Percentiles rank a stretch among this genome's conserved stretches.
These are phyloP conservation scores for Obelidium mucronatum DNA, from an alignment of 192 early-diverging fungal species.

Conservation along the genomic window DNA sequence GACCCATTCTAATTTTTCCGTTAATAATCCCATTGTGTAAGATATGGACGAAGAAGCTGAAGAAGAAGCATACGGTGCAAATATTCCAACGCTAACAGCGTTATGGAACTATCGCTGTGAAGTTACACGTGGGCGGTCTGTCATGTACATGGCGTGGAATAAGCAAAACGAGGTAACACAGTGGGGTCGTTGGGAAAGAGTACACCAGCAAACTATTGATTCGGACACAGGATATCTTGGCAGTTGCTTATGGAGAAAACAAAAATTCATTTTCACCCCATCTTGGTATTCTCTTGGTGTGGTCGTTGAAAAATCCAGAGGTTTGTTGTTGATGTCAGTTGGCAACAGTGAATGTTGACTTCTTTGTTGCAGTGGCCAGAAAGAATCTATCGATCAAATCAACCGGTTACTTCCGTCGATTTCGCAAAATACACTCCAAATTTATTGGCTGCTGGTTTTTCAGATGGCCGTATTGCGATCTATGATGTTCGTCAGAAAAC, in stretches of 20 bases:
- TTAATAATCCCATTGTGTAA: no score
- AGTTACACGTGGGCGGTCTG: constrained; percentile 56
- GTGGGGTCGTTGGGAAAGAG: not conserved
- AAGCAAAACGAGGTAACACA: constrained; percentile 61
- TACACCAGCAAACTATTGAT: not conserved
- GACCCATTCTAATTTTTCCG: not conserved
- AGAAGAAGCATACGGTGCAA: constrained; percentile 33
- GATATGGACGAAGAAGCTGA: constrained; percentile 34
- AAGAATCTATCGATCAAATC: constrained; percentile 52
- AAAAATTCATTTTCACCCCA: constrained; percentile 37
- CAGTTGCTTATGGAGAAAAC: constrained; percentile 62
- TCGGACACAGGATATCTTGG: constrained; percentile 64
- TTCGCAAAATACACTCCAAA: constrained; percentile 60
- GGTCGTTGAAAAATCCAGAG: constrained; percentile 67
- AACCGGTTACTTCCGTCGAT: constrained; percentile 63
- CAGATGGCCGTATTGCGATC: constrained; percentile 58
- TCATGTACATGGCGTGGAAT: constrained; percentile 63
- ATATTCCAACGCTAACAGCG: constrained; percentile 56
- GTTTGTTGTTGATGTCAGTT: constrained; percentile 27
- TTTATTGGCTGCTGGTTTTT: constrained; percentile 61
- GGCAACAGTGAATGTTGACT: not conserved
- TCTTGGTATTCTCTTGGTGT: constrained; percentile 59
- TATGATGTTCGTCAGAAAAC: constrained; percentile 60
- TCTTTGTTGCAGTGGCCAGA: constrained; percentile 60
- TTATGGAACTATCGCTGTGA: constrained; percentile 67